Evolutionary conservation across 164 flowering plant genomes (phyloP).

Genomic region (Vitis vinifera): ASM3070453v1 NC_081818.1:27187501-27188000

Average conservation of each 20-base stretch:
- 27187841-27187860: neutral
- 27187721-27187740: neutral
- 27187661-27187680: conserved; percentile 7
- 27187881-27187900: neutral
- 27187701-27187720: conserved; percentile 12
- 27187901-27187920: neutral
- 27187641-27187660: neutral
- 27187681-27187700: neutral
- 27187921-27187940: neutral
- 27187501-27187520: conserved; percentile 3
- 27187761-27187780: conserved; percentile 1
- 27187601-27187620: conserved; percentile 13
- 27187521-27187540: neutral
- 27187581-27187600: conserved; percentile 6
- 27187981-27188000: neutral
- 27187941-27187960: neutral
- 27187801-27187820: neutral
- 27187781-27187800: neutral
- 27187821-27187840: neutral
- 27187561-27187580: conserved; percentile 10
- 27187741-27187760: too few species aligned
- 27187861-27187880: neutral
- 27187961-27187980: neutral
- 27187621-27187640: neutral
- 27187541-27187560: neutral